These are phyloP conservation scores for Phialophora tarda DNA, from an alignment of 2,329 filamentous ascomycete genomes.

Conservation along the genomic window DNA sequence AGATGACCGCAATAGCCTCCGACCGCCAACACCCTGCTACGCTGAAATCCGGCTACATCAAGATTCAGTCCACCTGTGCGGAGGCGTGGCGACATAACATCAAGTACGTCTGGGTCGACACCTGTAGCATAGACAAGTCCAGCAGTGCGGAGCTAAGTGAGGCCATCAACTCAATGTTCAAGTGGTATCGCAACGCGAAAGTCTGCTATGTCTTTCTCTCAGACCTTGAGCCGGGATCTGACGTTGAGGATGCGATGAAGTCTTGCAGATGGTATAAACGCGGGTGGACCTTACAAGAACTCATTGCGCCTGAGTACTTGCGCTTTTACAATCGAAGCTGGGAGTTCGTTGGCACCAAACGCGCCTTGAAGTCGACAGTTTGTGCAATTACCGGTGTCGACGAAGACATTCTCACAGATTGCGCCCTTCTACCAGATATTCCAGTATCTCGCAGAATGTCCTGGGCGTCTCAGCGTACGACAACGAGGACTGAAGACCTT, in stretches of 20 bases:
- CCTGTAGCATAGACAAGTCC: conserved; percentile 39
- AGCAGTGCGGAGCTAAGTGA: conserved; percentile 40
- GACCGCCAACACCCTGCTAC: not conserved
- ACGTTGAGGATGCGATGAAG: conserved; percentile 2
- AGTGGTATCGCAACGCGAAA: conserved; percentile 38
- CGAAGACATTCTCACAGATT: conserved; percentile 39
- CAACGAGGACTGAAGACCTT: conserved; percentile 48
- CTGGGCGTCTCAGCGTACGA: conserved; percentile 48
- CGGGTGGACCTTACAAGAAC: conserved; percentile 20
- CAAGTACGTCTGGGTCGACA: conserved; percentile 28
- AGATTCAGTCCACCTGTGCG: conserved; percentile 1
- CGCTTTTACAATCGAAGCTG: conserved; percentile 14
- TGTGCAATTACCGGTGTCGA: conserved; percentile 19
- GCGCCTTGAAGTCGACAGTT: conserved; percentile 1
- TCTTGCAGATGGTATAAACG: conserved; percentile 31
- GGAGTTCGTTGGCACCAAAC: conserved; percentile 17
- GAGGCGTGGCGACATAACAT: not conserved
- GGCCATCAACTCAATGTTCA: conserved; percentile 35
- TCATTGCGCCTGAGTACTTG: conserved; percentile 16
- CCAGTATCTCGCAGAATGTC: conserved; percentile 48
- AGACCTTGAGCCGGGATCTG: conserved; percentile 21
- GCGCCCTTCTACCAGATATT: conserved; percentile 42
- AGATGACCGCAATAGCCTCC: not conserved
- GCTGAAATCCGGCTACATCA: not conserved
- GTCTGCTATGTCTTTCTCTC: conserved; percentile 38